phyloP scores from a whole-genome alignment of 345 rosid genomes.

The Hibiscus trionum region DNA sequence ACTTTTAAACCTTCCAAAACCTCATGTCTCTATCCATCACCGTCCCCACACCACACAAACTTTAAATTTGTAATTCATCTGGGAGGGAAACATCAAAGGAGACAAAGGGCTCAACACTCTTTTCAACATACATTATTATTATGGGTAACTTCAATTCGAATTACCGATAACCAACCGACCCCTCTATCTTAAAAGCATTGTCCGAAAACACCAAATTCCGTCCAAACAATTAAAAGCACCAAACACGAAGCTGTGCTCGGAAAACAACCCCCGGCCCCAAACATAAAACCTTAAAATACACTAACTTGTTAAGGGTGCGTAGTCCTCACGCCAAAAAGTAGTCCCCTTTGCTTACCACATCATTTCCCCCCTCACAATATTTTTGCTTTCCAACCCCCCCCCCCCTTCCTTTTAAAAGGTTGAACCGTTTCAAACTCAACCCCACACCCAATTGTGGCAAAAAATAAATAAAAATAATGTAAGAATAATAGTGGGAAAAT shows the following conservation, averaged over 20 bases:
- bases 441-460: background rate
- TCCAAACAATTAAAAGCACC: background rate
- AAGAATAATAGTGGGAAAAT: background rate
- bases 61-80: background rate
- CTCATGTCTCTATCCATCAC: background rate
- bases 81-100: background rate
- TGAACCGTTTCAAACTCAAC: constrained; percentile 16
- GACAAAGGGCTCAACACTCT: background rate
- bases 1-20: background rate
- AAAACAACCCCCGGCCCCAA: background rate
- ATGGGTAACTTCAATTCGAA: background rate
- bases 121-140: background rate
- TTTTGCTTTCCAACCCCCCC: constrained; percentile 36
- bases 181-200: background rate
- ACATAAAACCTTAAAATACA: background rate
- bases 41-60: background rate
- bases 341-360: background rate
- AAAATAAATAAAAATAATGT: background rate
- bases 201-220: background rate
- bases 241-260: background rate
- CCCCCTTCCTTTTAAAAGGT: constrained; percentile 9
- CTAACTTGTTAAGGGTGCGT: background rate
- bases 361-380: constrained; percentile 18
- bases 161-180: background rate
- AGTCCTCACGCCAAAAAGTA: constrained; percentile 13